Base-by-base conservation (phyloP, 139 green algal species). In the Pedinophyceae sp. region DNA sequence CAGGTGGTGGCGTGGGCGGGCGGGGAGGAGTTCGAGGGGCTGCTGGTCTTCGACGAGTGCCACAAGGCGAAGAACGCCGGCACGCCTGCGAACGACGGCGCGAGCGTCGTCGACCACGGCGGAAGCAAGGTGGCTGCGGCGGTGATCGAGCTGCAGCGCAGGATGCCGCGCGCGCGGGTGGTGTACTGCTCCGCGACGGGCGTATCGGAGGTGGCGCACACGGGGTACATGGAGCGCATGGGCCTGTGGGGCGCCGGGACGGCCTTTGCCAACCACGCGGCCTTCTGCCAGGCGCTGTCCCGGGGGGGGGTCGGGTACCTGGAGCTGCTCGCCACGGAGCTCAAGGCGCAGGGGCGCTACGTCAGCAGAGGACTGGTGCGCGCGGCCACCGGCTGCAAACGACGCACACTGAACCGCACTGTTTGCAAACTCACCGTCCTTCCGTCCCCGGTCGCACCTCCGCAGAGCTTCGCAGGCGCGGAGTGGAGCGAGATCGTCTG, bases 131-230 rank as follows among this genome's bases (percentile, higher is more conserved):
- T 84, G 25, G 67, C 79, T 0, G 29, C 53, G 6, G 59, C 60
- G 2, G 84, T 93, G 24, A 69, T 89, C 30, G 71, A 80, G 50
- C 61, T 90, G 30, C 80, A 90, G 64, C 25, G 58, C 40, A 25
- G 47, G 38, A 70, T 93, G 48, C 82, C 83, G 1, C 41, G 48
- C 1, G 83, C 83, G 1, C 61, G 83, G 0, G 74, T 89, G 17
- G 73, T 93, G 17, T 93, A 93, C 71, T 85, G 76, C 73, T 72
- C 50, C 2, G 83, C 82, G 23, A 93, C 82, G 7, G 79, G 68
- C 13, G 75, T 69, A 27, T 78, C 74, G 0, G 71, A 89, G 66
- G 75, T 90, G 7, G 70, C 59, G 52, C 79, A 90, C 68, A 78
- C 82, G 60, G 62, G 63, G 29, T 94, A 93, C 70, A 76, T 93